Conservation (phyloP, 1,139 yeast genomes). For the Pichia sp. region DNA sequence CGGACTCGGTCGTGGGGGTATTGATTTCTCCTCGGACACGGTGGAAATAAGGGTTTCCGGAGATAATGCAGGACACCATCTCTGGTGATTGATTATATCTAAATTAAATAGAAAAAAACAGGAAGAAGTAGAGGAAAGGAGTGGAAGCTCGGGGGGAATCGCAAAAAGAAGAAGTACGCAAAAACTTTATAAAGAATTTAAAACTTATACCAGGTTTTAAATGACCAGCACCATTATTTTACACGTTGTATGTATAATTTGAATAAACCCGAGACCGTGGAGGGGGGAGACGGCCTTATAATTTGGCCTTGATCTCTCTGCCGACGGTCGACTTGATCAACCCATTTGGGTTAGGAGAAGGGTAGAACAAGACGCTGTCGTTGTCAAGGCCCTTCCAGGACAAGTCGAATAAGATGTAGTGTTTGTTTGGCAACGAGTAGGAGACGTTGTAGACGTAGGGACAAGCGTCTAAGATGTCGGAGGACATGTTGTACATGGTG, state of each 20-base stretch:
- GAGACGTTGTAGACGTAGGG: conserved; percentile 58
- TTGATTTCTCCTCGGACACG: no score
- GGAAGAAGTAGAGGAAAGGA: background rate
- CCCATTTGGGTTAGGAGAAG: conserved; percentile 90
- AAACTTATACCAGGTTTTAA: conserved; percentile 11
- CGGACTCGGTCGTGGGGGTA: background rate
- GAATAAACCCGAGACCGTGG: background rate
- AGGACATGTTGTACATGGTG: conserved; percentile 89
- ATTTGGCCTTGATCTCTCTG: conserved; percentile 50
- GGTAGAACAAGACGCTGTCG: conserved; percentile 80
- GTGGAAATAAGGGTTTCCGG: background rate
- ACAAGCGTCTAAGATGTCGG: conserved; percentile 57
- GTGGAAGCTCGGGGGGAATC: background rate
- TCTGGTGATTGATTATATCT: background rate
- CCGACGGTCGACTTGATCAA: conserved; percentile 82
- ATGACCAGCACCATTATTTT: conserved; percentile 16
- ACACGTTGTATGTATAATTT: background rate
- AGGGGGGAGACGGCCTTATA: conserved; percentile 27
- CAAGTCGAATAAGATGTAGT: conserved; percentile 74
- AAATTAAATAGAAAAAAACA: background rate
- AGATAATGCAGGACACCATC: background rate
- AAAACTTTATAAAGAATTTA: conserved; percentile 2
- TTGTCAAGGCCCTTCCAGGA: conserved; percentile 79
- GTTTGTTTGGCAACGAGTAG: conserved; percentile 84
- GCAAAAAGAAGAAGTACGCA: background rate